Base-by-base conservation (phyloP, 768 basidiomycete genomes). In the Stropharia rugosoannulata region DNA sequence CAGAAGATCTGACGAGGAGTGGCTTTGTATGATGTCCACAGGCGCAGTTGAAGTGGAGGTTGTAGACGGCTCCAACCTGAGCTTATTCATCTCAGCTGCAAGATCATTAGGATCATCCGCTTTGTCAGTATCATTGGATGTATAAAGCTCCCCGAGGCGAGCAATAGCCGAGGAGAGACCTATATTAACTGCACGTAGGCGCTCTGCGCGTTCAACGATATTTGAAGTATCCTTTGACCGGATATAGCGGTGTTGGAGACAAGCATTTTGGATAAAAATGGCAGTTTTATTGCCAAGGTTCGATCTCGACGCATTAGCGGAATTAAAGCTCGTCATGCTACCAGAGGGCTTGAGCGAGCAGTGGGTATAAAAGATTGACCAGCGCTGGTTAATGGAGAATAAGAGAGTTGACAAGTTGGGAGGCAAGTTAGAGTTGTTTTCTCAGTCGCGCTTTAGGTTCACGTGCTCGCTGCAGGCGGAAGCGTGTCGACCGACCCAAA, bases 151-250 rank as follows among this genome's bases (percentile, higher is more conserved):
- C 61, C 91, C 88, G 4, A 94, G 71, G 47, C 88, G 82, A 6
- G 93, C 81, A 16, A 92, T 77, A 0, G 89, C 91, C 6, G 89
- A 89, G 2, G 93, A 80, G 7, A 97, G 77, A 1, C 95, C 96
- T 4, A 90, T 64, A 60, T 86, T 84, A 48, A 98, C 84, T 0
- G 95, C 95, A 47, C 87, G 82, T 25, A 98, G 74, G 19, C 96
- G 84, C 67, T 97, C 91, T 0, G 95, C 95, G 9, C 93, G 80
- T 67, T 98, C 96, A n/a, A 95, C 84, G 51, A 97, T 86, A 43
- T 77, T 75, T 1, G 90, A 91, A 0, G 77, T 75, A 62, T 93
- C 87, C 48, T 81, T 78, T 13, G 86, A 84, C 13, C 95, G 86
- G 51, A 95, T 92, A 64, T 85, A 96, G 46, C 75, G 80, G 65